Base-by-base conservation (phyloP, 2,329 filamentous ascomycete genomes). In the Alternaria rosae region DNA sequence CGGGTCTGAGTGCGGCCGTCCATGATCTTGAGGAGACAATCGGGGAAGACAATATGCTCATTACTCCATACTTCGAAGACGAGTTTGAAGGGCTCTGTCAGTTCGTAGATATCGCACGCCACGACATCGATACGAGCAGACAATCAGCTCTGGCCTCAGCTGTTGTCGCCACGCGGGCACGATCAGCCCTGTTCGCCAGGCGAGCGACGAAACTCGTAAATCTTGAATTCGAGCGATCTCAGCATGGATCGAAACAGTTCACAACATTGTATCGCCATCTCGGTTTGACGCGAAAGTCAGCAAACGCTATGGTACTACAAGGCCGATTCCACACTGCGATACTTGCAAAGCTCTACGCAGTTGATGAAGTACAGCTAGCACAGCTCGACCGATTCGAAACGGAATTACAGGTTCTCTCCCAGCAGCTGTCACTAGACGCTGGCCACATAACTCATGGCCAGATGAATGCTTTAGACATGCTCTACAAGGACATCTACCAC, bases 311-410 rank as follows among this genome's bases (percentile, higher is more conserved):
- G 38, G 72, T 65, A 20, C 65, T 79, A 4, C 59, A 70, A 42
- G 68, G 67, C 15, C 65, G 66, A n/a, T 76, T 78, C 44, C 76
- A 79, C 47, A 68, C 66, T 10, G 65, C 73, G 3, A 58, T 76
- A 47, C 61, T 79, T n/a, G 59, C 64, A 2, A 74, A 75, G 38
- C 54, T 79, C n/a, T 62, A 62, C 26, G 53, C 58, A 25, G 70
- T 75, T 1, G 70, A 78, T 44, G 73, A 80, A 51, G 80, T 83
- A 5, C 72, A 75, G 23, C 69, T 84, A 9, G 67, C 69, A 26
- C 74, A 79, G 57, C 70, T 84, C 23, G 75, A 79, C 47, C 75
- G 81, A 13, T 79, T 84, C 42, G 75, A 80, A 51, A 65, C 70
- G 2, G 82, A 84, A 62, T 62, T 80, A 12, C 68, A 78, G 6